These are phyloP conservation scores for Staphylotrichum longicolle DNA, from an alignment of 495 filamentous ascomycete genomes.

Conservation along the genomic window DNA sequence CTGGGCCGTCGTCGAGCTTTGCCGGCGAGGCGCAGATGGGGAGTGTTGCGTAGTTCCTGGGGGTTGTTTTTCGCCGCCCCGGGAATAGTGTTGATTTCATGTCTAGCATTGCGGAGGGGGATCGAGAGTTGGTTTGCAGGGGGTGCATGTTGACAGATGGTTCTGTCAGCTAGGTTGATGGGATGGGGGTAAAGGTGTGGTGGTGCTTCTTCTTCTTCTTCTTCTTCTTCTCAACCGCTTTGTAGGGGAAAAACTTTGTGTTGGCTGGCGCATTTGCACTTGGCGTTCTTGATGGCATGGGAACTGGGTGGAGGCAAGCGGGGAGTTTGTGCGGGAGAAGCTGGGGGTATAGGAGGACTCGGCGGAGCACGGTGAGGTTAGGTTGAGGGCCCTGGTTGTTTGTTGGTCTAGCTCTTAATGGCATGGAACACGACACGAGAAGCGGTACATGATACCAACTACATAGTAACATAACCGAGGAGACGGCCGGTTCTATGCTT, in stretches of 20 bases:
- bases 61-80: too few relatives aligned
- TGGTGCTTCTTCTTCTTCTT: too few relatives aligned
- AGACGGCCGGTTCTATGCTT: background rate
- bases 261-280: slow-evolving; percentile 28
- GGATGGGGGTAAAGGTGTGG: too few relatives aligned
- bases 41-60: slow-evolving; percentile 18
- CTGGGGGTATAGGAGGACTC: background rate
- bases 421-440: slow-evolving; percentile 4
- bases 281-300: slow-evolving; percentile 24
- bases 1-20: background rate
- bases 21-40: slow-evolving; percentile 13
- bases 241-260: slow-evolving; percentile 1
- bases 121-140: too few relatives aligned
- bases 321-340: slow-evolving; percentile 1
- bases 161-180: too few relatives aligned
- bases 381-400: background rate
- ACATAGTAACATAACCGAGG: slow-evolving; percentile 9
- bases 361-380: too few relatives aligned
- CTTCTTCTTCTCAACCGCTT: slow-evolving; percentile 3
- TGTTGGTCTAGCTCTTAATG: slow-evolving; percentile 11
- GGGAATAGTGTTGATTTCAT: background rate
- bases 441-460: slow-evolving; percentile 12
- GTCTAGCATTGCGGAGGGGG: too few relatives aligned
- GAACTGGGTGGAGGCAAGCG: background rate
- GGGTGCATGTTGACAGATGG: too few relatives aligned